Conservation (phyloP, 495 filamentous ascomycete species). For the Usnea hakonensis region DNA sequence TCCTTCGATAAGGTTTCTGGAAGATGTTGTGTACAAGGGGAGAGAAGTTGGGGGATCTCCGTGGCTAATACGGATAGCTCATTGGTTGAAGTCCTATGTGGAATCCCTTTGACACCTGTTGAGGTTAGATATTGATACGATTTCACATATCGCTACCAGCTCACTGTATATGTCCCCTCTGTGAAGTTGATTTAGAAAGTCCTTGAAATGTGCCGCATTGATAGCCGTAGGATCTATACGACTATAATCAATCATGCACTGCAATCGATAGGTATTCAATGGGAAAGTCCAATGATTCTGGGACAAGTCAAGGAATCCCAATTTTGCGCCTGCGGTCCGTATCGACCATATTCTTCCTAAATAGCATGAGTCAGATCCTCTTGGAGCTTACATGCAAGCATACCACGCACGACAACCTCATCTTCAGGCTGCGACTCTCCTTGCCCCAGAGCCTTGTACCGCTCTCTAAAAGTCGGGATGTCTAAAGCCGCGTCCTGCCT, state of each 20-base stretch:
- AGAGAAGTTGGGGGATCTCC: slow-evolving; percentile 59
- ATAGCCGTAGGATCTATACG: slow-evolving; percentile 40
- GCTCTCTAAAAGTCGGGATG: slow-evolving; percentile 21
- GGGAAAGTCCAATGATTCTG: slow-evolving; percentile 48
- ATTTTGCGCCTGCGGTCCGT: slow-evolving; percentile 56
- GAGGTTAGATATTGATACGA: slow-evolving; percentile 17
- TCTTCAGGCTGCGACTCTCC: slow-evolving; percentile 23
- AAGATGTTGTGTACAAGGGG: slow-evolving; percentile 67
- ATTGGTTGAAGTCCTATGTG: slow-evolving; percentile 62
- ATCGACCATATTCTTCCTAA: slow-evolving; percentile 58
- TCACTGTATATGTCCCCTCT: slow-evolving; percentile 74
- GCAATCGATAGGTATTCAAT: slow-evolving; percentile 40
- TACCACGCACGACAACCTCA: slow-evolving; percentile 39
- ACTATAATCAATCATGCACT: slow-evolving; percentile 62
- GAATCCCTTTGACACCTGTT: slow-evolving; percentile 59
- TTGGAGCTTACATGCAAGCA: not conserved
- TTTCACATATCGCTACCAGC: slow-evolving; percentile 24
- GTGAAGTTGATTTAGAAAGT: slow-evolving; percentile 48
- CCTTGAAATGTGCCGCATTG: slow-evolving; percentile 46
- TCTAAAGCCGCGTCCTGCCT: slow-evolving; percentile 19
- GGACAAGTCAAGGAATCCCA: slow-evolving; percentile 75
- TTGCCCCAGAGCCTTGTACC: slow-evolving; percentile 25
- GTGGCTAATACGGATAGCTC: slow-evolving; percentile 68
- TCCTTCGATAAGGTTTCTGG: slow-evolving; percentile 58
- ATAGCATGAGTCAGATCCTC: slow-evolving; percentile 11